A percentile compares a stretch with the other conserved stretches of the same genome.
These are phyloP conservation scores for Russula ochroleuca DNA, from an alignment of 768 basidiomycete genomes.

Conservation along the genomic window DNA sequence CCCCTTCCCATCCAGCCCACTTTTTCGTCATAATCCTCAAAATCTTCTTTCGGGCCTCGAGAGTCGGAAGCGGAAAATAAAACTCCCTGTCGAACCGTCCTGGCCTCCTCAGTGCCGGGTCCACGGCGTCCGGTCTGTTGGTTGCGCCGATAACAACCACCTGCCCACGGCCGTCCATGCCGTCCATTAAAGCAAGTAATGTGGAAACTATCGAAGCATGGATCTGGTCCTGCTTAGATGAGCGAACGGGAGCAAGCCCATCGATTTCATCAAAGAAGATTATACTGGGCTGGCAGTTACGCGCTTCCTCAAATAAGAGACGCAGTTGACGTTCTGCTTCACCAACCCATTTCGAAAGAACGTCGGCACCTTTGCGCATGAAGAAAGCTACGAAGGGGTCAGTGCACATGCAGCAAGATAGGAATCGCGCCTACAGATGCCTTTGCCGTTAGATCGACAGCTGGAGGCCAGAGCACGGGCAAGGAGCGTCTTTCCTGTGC, in stretches of 20 bases:
- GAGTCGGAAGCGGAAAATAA: constrained; percentile 87
- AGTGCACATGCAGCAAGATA: neutral
- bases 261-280: constrained; percentile 99
- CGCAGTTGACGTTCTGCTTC: constrained; percentile 96
- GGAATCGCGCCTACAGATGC: constrained; percentile 64
- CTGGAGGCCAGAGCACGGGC: constrained; percentile 93
- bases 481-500: constrained; percentile 95
- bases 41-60: constrained; percentile 84
- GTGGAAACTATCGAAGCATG: constrained; percentile 98
- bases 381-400: constrained; percentile 70
- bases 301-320: constrained; percentile 93
- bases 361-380: constrained; percentile 99
- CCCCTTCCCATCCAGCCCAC: constrained; percentile 79
- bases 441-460: constrained; percentile 78
- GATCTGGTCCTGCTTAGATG: constrained; percentile 98
- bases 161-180: constrained; percentile 97
- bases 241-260: constrained; percentile 94
- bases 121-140: constrained; percentile 95
- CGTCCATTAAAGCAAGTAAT: constrained; percentile 95
- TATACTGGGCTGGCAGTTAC: constrained; percentile 87
- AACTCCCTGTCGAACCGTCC: constrained; percentile 98
- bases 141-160: constrained; percentile 98
- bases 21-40: constrained; percentile 82
- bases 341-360: constrained; percentile 98
- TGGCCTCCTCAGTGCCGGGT: constrained; percentile 89